Base-by-base conservation (phyloP, 176 grass and related monocot species). In the Bromus sterilis region DNA sequence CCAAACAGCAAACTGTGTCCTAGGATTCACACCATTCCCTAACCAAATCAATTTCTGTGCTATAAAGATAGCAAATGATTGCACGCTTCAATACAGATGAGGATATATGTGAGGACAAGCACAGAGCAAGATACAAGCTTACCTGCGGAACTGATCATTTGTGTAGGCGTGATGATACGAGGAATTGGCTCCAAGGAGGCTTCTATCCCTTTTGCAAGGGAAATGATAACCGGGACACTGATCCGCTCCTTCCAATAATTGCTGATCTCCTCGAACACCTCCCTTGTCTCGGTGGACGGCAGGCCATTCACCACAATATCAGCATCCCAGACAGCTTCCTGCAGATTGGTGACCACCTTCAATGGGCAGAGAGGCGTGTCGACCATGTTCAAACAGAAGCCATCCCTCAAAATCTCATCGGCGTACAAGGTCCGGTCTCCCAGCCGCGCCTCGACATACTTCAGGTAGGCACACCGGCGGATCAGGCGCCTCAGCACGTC, bases 231-330 rank as follows among this genome's bases (percentile, higher is more conserved):
- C 4, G 96, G 96, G 68, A 89, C 85, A 56, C 84, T 89, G 41
- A 98, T 95, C 84, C 96, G 91, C 89, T 98, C 96, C 84, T 95
- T 95, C 96, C 96, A 98, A 56, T 98, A 98, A 41, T 86, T 71
- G 78, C 89, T 98, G 26, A 98, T 91, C 79, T 98, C 96, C 68
- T 98, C 93, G 13, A 98, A 98, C 21, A 98, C 91, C 76, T 98
- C 96, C 64, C 89, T 89, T 0, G 96, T 95, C 71, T 98, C 96
- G 0, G 96, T 98, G 32, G 96, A 98, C 8, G 96, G 96, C 67
- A 98, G 23, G 2, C 92, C 96, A 62, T 95, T 98, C 13, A 98
- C 90, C 43, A 98, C 96, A 41, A 98, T 98, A 63, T 98, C 96
- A 5, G 96, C 96, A 48, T 98, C 96, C 96, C 96, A 98, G 53